phyloP scores from a whole-genome alignment of 2,329 filamentous ascomycete species.

The Lachnellula willkommii region DNA sequence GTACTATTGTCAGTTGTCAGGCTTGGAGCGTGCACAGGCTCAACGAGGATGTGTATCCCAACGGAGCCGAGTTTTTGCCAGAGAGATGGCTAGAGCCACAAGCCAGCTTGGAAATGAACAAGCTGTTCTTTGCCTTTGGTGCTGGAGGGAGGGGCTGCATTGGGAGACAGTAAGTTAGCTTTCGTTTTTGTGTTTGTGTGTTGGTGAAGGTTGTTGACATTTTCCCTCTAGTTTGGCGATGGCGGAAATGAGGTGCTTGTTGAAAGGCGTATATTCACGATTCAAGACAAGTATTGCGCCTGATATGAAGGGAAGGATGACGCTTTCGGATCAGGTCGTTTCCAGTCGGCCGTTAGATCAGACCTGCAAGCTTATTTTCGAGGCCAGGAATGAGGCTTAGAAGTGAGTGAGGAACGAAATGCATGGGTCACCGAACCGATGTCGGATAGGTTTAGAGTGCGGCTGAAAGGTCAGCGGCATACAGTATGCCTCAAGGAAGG shows the following conservation, averaged over 20 bases:
- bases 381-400: neutral
- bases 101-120: slow-evolving; percentile 65
- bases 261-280: slow-evolving; percentile 54
- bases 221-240: slow-evolving; percentile 43
- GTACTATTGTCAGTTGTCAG: slow-evolving; percentile 56
- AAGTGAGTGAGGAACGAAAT: neutral
- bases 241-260: slow-evolving; percentile 61
- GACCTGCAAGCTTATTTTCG: slow-evolving; percentile 45
- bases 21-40: slow-evolving; percentile 56
- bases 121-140: slow-evolving; percentile 61
- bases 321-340: slow-evolving; percentile 61
- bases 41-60: slow-evolving; percentile 64
- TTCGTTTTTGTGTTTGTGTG: neutral
- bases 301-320: slow-evolving; percentile 54
- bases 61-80: slow-evolving; percentile 72
- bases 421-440: neutral
- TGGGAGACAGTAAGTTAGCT: slow-evolving; percentile 56
- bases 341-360: slow-evolving; percentile 57
- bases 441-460: neutral
- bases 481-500: no score
- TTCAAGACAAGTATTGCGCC: slow-evolving; percentile 47
- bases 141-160: slow-evolving; percentile 61
- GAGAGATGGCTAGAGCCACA: slow-evolving; percentile 75
- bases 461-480: neutral
- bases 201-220: neutral